phyloP scores from a whole-genome alignment of 1,284 basidiomycete species.

The Fomitiporia mediterranea region DNA sequence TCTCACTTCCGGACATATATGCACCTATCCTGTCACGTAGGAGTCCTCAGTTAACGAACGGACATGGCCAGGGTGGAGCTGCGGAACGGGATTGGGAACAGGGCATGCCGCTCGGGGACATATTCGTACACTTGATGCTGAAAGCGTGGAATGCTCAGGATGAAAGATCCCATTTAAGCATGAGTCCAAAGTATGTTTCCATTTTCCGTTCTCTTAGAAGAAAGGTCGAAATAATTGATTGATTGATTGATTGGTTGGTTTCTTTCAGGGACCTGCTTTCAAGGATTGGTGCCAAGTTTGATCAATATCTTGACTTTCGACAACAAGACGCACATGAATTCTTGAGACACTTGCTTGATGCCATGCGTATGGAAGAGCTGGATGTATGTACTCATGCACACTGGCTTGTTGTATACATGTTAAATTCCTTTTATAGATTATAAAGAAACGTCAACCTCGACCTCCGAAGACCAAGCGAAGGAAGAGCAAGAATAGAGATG shows the following conservation, averaged over 20 bases:
- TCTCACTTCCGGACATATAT: constrained; percentile 41
- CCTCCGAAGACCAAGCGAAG: constrained; percentile 24
- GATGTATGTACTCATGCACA: constrained; percentile 54
- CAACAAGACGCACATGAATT: constrained; percentile 97
- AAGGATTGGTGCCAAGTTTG: constrained; percentile 78
- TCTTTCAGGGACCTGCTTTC: constrained; percentile 49
- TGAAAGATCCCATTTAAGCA: constrained; percentile 40
- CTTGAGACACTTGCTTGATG: constrained; percentile 82
- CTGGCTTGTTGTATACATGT: constrained; percentile 6
- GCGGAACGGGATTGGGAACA: constrained; percentile 49
- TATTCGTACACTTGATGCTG: constrained; percentile 36
- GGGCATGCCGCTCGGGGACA: constrained; percentile 43
- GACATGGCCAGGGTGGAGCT: constrained; percentile 46
- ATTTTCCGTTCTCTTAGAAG: neutral
- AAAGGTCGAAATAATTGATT: too few species aligned
- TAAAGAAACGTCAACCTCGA: constrained; percentile 67
- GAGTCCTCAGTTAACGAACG: constrained; percentile 66
- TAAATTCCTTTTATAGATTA: constrained; percentile 44
- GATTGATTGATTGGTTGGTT: constrained; percentile 7
- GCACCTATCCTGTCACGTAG: constrained; percentile 40
- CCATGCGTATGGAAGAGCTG: constrained; percentile 92
- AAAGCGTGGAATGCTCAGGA: constrained; percentile 59
- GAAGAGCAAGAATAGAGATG: constrained; percentile 1
- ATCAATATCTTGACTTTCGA: constrained; percentile 87
- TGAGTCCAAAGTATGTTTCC: constrained; percentile 59